phyloP scores from a whole-genome alignment of 2,329 filamentous ascomycete species.

The Nigrospora osmanthi region DNA sequence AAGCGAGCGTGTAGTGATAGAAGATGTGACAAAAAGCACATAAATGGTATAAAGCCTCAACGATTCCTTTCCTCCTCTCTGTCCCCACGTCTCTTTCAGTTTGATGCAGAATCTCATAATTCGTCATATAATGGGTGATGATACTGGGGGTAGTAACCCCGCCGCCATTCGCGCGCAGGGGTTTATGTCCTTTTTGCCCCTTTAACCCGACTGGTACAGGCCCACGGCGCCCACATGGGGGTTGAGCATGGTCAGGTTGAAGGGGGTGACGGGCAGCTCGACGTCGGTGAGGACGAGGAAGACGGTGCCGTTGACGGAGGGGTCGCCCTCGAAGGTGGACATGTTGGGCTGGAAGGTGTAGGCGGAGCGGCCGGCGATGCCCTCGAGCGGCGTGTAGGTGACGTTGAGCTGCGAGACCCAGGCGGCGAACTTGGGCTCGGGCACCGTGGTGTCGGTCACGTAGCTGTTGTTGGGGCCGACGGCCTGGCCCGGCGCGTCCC shows the following conservation, averaged over 20 bases:
- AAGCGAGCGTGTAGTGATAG: too few species aligned
- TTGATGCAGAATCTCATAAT: too few species aligned
- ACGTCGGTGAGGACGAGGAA: conserved; percentile 70
- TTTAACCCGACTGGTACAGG: conserved; percentile 70
- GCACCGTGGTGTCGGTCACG: conserved; percentile 54
- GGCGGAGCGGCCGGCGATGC: conserved; percentile 46
- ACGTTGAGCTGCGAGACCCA: conserved; percentile 75
- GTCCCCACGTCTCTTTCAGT: too few species aligned
- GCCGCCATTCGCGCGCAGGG: too few species aligned
- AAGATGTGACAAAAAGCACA: too few species aligned
- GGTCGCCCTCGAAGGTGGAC: conserved; percentile 59
- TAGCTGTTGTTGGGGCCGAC: conserved; percentile 82
- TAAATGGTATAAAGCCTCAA: too few species aligned
- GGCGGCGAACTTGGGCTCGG: conserved; percentile 55
- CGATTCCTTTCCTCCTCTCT: too few species aligned
- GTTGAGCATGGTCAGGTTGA: conserved; percentile 68
- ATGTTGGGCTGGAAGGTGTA: conserved; percentile 67
- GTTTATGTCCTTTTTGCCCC: too few species aligned
- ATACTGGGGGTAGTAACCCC: too few species aligned
- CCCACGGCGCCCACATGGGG: conserved; percentile 68
- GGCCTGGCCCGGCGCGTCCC: conserved; percentile 61
- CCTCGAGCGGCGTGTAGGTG: conserved; percentile 58
- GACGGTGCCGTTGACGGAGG: conserved; percentile 68
- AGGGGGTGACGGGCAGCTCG: conserved; percentile 63
- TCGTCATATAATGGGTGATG: too few species aligned